Base-by-base conservation (phyloP, 2,329 filamentous ascomycete species). In the Fusarium sp. region DNA sequence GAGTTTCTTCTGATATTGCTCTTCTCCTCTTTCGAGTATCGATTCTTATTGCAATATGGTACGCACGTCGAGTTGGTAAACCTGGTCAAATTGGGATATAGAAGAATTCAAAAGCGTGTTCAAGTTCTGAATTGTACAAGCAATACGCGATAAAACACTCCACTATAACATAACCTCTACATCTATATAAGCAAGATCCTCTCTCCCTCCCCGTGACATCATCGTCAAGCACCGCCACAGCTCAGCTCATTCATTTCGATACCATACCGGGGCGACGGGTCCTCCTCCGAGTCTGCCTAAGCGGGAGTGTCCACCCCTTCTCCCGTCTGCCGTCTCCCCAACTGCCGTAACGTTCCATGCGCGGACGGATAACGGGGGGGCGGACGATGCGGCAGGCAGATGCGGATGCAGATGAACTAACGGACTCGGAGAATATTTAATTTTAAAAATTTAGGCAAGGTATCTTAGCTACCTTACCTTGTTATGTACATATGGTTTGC, bases 201-300 rank as follows among this genome's bases (percentile, higher is more conserved):
- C 18, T 58, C 40, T 58, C 40, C 5, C n/a, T 58, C 19, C 13
- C 35, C 30, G 44, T 40, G 32, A 50, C 57, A 65, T 44, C 58
- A 46, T 33, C 15, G n/a, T 60, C 33, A 32, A 37, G 57, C 44
- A 43, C 37, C 54, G 56, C 44, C 56, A 61, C 38, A 46, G 15
- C 28, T 32, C 50, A 37, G 11, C 47, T 25, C 47, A 33, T 32
- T 52, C 21, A 23, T 52, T 15, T 35, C 18, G 6, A 35, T 35
- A 23, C 23, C 13, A 46, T 15, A 11, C 33, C 64, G 66, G 64
- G 67, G 67, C 12, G 50, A 21, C 67, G 67, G 67, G 13, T 30
- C 23, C 28, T 42, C 21, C 61, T 64, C 61, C 61, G 40, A 10
- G 13, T 53, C 42, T 33, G 18, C 35, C 47, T 43, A 23, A 30